Evolutionary conservation across 2,329 filamentous ascomycete genomes (phyloP), one percentile per base, ranked within the genome.

Genomic region (Colletotrichum zoysiae): DNA sequence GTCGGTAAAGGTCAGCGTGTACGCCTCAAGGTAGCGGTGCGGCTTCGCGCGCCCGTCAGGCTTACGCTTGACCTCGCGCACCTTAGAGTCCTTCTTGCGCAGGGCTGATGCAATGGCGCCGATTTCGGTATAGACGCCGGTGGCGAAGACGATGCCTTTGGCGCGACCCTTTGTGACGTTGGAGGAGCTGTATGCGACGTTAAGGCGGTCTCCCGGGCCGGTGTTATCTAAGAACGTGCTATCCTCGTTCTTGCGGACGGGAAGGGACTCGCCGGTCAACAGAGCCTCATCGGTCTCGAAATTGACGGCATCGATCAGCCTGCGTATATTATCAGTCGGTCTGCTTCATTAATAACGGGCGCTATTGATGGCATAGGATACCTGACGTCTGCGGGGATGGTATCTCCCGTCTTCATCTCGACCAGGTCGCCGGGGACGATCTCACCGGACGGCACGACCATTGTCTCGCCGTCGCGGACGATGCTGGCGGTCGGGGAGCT

Each of bases 131-230:
- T 84, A 81, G 84, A 89, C 89, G 23, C 85, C 89, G 23, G 87
- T 91, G 23, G 87, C 86, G 75, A 89, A 87, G 16, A 90, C 88
- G 66, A 91, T 85, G 67, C 89, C 90, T 42, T 82, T 86, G 26
- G 87, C 89, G 65, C 89, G 86, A 60, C 90, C 89, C 73, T 89
- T 88, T 16, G 88, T 90, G 62, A 91, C 88, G 16, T 86, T 89
- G 33, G 87, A 89, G 38, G 88, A 90, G 75, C 88, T 89, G 78
- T 87, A 91, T 2, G 87, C 88, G 61, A 91, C 82, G 75, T 92
- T 91, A 66, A 89, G 82, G n/a, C 89, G 85, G 78, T 91, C 90
- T 57, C 88, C 90, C 56, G 88, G 84, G 2, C 89, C 87, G 26
- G 88, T 86, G 26, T 87, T 86, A 3, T 81, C 77, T 30, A 83